phyloP scores from a whole-genome alignment of 768 basidiomycete species.

The Termitomyces sp. region DNA sequence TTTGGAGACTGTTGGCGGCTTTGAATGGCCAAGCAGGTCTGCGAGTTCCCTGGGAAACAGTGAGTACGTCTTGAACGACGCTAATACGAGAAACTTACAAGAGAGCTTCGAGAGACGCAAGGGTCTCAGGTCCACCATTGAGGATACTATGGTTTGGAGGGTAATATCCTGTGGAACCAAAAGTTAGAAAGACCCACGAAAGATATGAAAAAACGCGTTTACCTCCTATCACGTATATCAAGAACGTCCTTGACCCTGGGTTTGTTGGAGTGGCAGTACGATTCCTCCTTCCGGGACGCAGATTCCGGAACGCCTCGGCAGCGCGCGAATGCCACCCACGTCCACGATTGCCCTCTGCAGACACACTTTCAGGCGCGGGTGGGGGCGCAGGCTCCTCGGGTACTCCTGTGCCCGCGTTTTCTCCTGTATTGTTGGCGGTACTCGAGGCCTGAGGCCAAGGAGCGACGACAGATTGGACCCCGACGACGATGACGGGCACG shows the following conservation, averaged over 20 bases:
- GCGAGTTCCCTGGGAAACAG: slow-evolving; percentile 61
- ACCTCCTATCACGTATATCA: slow-evolving; percentile 91
- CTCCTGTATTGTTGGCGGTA: neutral
- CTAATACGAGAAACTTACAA: slow-evolving; percentile 40
- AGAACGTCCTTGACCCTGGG: slow-evolving; percentile 65
- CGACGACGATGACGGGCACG: slow-evolving; percentile 81
- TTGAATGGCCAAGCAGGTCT: slow-evolving; percentile 77
- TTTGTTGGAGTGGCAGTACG: slow-evolving; percentile 8
- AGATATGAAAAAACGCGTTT: slow-evolving; percentile 15
- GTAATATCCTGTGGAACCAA: slow-evolving; percentile 74
- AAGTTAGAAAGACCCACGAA: slow-evolving; percentile 5
- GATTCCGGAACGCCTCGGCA: slow-evolving; percentile 55
- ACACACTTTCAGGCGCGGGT: neutral
- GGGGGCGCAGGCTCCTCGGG: neutral
- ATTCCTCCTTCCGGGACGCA: slow-evolving; percentile 36
- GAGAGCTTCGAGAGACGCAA: slow-evolving; percentile 79
- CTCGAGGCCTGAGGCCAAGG: slow-evolving; percentile 30
- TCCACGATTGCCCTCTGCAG: neutral
- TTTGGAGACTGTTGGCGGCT: slow-evolving; percentile 76
- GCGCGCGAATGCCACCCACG: slow-evolving; percentile 57
- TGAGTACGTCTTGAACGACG: neutral
- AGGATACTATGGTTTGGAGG: slow-evolving; percentile 88
- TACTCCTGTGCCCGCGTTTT: neutral
- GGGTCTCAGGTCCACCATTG: slow-evolving; percentile 63
- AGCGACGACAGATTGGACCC: slow-evolving; percentile 72